These are phyloP conservation scores for Posidonia oceanica DNA, from an alignment of 116 monocot species.

Conservation along the genomic window DNA sequence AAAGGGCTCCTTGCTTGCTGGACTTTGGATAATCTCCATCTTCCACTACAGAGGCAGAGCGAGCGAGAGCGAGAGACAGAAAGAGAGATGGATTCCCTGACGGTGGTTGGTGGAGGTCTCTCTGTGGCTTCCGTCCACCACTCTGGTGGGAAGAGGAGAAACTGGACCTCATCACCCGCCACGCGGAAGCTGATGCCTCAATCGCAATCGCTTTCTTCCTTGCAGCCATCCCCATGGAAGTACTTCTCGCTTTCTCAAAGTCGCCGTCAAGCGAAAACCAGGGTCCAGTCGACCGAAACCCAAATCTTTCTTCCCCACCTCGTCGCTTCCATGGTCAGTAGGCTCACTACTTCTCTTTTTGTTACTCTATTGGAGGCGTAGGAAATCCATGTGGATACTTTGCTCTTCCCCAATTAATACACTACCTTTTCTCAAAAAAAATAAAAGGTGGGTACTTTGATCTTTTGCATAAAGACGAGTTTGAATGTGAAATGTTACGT, in stretches of 20 bases:
- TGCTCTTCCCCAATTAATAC: not conserved
- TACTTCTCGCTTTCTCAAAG: not conserved
- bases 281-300: not conserved
- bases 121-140: not conserved
- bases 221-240: not conserved
- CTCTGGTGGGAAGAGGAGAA: not conserved
- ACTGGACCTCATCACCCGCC: not conserved
- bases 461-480: too few relatives aligned
- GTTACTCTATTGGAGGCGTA: too few relatives aligned
- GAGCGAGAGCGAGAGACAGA: not conserved
- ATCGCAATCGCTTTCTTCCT: not conserved
- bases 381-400: not conserved
- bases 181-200: not conserved
- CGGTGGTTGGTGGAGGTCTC: not conserved
- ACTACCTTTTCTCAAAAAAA: too few relatives aligned
- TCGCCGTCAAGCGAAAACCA: not conserved
- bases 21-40: too few relatives aligned
- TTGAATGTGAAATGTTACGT: not conserved
- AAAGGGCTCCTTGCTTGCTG: too few relatives aligned
- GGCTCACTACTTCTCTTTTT: slow-evolving; percentile 24
- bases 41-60: too few relatives aligned
- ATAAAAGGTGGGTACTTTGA: not conserved
- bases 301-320: slow-evolving; percentile 14
- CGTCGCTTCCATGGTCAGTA: slow-evolving; percentile 12
- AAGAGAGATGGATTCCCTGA: not conserved